Evolutionary conservation across 2,329 filamentous ascomycete species (phyloP), one percentile per base, ranked within the genome.

Genomic region (Teratosphaeria epicoccoides): DNA sequence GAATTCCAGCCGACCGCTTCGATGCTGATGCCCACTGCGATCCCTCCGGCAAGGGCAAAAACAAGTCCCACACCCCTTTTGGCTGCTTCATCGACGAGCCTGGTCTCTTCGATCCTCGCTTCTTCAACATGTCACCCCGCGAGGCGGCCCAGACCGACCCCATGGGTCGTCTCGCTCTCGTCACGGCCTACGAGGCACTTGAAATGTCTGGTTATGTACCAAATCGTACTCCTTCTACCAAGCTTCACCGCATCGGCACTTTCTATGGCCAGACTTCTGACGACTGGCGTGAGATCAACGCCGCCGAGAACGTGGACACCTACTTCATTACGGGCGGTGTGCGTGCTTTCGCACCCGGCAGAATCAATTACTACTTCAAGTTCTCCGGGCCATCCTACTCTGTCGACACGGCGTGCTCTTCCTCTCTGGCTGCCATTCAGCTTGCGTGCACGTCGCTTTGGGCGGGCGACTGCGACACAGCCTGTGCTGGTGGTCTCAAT

Each of bases 41-140:
- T 61, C 78, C 83, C 4, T 82, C 81, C 5, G 84, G 85, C 22
- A 88, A 88, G 67, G 76, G 73, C 26, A 82, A 83, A 66, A 90
- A 89, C 71, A 88, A 85, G 52, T 85, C 81, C 50, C 83, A 87
- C 67, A 88, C 85, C 1, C 84, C 83, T 2, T 88, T 82, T 60
- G 86, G 86, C 14, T 87, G 84, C 71, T 89, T 82, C 70, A 79
- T 88, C 58, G 81, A 88, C 55, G 79, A 88, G 55, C 85, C 86
- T 0, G 85, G 85, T 51, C 74, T 85, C 46, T 91, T 91, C 62
- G 87, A 91, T 61, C 83, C 85, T n/a, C 76, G 83, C 1, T 90
- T 91, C 71, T 91, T 91, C 78, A 88, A 88, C 69, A 89, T 91
- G 83, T 89, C 85, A 29, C 85, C 86, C 5, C 80, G 85, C 59